A percentile compares a stretch with the other conserved stretches of the same genome.
Conservation (phyloP, 108 stramenopile species). For the Nitzschia palea region DNA sequence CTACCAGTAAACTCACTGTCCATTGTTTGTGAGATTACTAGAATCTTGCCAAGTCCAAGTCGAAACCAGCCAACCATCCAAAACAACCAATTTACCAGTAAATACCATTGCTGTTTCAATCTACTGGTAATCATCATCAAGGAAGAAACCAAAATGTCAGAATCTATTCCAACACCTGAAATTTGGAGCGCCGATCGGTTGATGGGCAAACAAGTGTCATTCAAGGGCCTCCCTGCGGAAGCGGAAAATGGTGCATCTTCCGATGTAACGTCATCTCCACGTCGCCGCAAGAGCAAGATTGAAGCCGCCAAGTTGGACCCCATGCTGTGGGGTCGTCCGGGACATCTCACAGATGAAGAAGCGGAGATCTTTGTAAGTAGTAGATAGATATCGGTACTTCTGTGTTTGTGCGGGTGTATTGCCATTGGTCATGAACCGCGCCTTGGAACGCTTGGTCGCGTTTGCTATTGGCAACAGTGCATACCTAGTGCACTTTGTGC, state of each 20-base stretch:
- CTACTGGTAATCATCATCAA: too few relatives aligned
- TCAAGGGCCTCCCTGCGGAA: conserved; percentile 13
- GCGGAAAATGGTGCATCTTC: neutral
- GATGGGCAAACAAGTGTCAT: conserved; percentile 26
- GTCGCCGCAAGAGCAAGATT: neutral
- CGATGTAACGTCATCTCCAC: neutral
- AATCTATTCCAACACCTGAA: neutral
- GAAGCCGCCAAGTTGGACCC: conserved; percentile 26
- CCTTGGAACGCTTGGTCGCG: too few relatives aligned
- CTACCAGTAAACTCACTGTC: too few relatives aligned
- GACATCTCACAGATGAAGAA: conserved; percentile 52
- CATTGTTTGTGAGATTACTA: too few relatives aligned
- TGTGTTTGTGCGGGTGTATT: neutral
- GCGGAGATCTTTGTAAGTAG: conserved; percentile 46
- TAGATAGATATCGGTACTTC: too few relatives aligned
- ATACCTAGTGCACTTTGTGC: too few relatives aligned
- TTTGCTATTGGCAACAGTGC: too few relatives aligned
- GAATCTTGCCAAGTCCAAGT: too few relatives aligned
- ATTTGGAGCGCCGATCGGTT: conserved; percentile 24
- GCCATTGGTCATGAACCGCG: neutral
- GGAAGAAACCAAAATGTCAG: too few relatives aligned
- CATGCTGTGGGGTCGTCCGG: conserved; percentile 53
- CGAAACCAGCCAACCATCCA: too few relatives aligned
- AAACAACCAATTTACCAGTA: too few relatives aligned
- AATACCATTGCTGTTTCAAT: too few relatives aligned